A percentile compares a stretch with the other conserved stretches of the same genome.
phyloP scores from a whole-genome alignment of 2,329 filamentous ascomycete species.

The Rosellinia necatrix region DNA sequence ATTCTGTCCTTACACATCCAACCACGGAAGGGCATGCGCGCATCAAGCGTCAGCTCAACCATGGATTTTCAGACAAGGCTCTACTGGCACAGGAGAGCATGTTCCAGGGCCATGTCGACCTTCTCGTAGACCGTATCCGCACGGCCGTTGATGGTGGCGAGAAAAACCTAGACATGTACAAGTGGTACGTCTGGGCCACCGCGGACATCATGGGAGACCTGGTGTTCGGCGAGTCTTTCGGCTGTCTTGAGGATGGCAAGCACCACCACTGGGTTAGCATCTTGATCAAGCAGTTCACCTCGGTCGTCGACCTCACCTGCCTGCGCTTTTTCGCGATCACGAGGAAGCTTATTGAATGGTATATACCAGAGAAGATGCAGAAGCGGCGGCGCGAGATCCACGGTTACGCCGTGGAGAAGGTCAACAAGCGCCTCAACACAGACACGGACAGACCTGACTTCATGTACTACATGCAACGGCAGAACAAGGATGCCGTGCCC shows the following conservation, averaged over 20 bases:
- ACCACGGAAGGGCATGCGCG: no score
- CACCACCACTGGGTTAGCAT: not conserved
- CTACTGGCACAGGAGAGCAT: not conserved
- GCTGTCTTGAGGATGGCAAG: not conserved
- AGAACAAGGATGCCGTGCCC: not conserved
- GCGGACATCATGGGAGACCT: not conserved
- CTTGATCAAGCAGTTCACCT: not conserved
- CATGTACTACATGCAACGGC: not conserved
- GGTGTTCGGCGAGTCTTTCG: not conserved
- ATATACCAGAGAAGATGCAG: no score
- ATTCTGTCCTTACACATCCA: no score
- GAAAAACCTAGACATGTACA: not conserved
- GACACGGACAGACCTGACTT: no score
- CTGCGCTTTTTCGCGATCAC: not conserved
- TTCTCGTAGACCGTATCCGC: not conserved
- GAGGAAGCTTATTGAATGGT: no score
- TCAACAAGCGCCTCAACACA: no score
- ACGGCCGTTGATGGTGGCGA: not conserved
- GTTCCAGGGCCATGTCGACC: not conserved
- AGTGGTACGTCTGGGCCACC: not conserved
- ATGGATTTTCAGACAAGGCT: not conserved
- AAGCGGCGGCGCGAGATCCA: no score
- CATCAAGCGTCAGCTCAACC: not conserved
- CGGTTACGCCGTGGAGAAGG: no score
- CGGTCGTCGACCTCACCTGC: not conserved